phyloP scores from a whole-genome alignment of 1,284 basidiomycete genomes.

The Waitea zeae region DNA sequence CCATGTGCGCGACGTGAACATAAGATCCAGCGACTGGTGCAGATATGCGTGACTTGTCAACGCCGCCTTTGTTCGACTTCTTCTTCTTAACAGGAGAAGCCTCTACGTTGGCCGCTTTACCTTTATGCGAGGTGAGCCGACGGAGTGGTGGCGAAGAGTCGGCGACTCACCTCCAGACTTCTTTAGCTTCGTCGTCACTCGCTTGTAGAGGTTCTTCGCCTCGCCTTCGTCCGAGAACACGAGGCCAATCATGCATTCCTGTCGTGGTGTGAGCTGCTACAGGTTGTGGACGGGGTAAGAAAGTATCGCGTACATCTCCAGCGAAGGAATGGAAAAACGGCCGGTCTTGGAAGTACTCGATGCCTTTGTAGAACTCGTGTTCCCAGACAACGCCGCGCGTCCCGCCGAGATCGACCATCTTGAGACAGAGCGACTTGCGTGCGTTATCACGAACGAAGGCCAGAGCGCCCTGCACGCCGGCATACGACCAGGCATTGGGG shows the following conservation, averaged over 20 bases:
- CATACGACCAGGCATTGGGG: constrained; percentile 66
- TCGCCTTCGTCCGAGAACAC: constrained; percentile 84
- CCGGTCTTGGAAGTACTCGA: constrained; percentile 77
- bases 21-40: constrained; percentile 69
- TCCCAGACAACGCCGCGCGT: constrained; percentile 88
- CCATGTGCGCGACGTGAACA: constrained; percentile 91
- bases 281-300: neutral
- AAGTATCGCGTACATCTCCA: constrained; percentile 49
- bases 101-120: no score
- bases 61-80: constrained; percentile 39
- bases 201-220: constrained; percentile 81
- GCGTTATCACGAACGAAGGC: constrained; percentile 52
- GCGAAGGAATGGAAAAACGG: constrained; percentile 90
- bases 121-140: no score
- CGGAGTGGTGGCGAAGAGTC: no score
- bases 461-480: constrained; percentile 73
- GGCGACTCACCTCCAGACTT: no score
- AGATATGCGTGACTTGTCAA: constrained; percentile 87
- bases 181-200: constrained; percentile 58
- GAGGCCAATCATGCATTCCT: constrained; percentile 82
- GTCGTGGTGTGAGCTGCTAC: constrained; percentile 6
- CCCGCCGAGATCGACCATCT: constrained; percentile 69
- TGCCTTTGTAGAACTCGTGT: constrained; percentile 78
- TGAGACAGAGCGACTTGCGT: constrained; percentile 42
- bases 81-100: constrained; percentile 37